These are phyloP conservation scores for Solanum chiquidenum DNA, from an alignment of 257 asterid genomes.

Conservation along the genomic window DNA sequence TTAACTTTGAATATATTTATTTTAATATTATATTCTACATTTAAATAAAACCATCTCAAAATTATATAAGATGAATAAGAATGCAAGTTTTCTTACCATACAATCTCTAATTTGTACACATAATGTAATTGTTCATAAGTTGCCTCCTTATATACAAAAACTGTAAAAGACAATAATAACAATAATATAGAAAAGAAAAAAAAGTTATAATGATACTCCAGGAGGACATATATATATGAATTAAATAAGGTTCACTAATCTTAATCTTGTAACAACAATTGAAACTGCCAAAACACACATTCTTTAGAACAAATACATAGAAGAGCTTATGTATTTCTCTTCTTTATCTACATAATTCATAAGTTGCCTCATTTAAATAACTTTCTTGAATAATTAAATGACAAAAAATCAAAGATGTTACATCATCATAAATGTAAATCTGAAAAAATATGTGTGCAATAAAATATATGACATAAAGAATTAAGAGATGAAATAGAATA, in stretches of 20 bases:
- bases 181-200: neutral
- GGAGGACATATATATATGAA: neutral
- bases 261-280: neutral
- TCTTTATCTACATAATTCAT: neutral
- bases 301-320: neutral
- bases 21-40: neutral
- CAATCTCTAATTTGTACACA: neutral
- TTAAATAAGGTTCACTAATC: neutral
- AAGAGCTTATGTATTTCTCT: neutral
- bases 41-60: neutral
- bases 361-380: neutral
- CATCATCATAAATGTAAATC: neutral
- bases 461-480: neutral
- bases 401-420: neutral
- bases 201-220: neutral
- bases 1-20: neutral
- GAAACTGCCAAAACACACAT: neutral
- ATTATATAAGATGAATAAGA: neutral
- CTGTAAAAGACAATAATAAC: neutral
- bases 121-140: neutral
- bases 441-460: neutral
- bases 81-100: neutral
- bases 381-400: neutral
- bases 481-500: neutral
- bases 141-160: neutral